phyloP scores from a whole-genome alignment of 2,329 filamentous ascomycete species.

The Trichoderma pleuroti region DNA sequence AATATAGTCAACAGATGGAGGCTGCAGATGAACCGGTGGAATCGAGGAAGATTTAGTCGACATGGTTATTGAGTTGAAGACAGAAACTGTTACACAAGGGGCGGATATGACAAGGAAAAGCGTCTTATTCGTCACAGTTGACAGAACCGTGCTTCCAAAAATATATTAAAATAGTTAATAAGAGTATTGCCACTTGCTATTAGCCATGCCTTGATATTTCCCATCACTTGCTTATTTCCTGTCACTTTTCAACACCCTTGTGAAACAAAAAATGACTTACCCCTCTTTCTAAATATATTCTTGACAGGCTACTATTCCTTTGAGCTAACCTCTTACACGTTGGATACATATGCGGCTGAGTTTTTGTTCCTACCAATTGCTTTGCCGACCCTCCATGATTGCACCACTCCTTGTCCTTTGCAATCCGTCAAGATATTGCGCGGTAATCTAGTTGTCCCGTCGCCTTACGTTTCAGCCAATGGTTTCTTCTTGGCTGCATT shows the following conservation, averaged over 20 bases:
- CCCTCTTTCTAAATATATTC: not conserved
- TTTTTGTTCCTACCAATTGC: not conserved
- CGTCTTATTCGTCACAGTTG: not conserved
- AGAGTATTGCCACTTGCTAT: not conserved
- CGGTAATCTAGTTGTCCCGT: not conserved
- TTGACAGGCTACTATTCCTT: not conserved
- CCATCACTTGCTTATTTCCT: not conserved
- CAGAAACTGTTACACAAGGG: not conserved
- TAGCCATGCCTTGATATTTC: not conserved
- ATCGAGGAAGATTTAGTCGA: not conserved
- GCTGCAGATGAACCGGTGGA: conserved; percentile 4
- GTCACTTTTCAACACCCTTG: not conserved
- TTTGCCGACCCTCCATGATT: not conserved
- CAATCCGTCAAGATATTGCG: not conserved
- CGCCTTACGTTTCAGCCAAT: not conserved
- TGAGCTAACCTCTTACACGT: not conserved
- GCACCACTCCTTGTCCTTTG: not conserved
- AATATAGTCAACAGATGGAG: conserved; percentile 11
- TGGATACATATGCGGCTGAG: not conserved
- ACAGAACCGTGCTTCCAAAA: not conserved
- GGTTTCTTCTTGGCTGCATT: not conserved
- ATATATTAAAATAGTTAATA: not conserved
- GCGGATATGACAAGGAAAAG: not conserved
- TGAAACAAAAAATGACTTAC: not conserved
- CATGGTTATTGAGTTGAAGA: not conserved